Evolutionary conservation across 371 early-diverging fungal genomes (phyloP).

Genomic region (Mucor lusitanicus): DNA sequence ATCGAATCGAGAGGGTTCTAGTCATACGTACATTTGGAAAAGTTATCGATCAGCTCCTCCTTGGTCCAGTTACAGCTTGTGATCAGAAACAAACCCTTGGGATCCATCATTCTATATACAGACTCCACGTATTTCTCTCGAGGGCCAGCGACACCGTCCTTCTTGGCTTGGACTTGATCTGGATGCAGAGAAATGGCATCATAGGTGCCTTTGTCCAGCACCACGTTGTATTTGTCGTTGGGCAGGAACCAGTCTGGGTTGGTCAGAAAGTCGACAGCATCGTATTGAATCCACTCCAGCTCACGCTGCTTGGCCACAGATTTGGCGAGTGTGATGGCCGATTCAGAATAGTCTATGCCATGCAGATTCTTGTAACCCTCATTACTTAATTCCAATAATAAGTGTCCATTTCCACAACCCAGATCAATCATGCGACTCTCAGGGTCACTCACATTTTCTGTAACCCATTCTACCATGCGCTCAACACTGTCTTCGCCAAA

Average conservation of each 20-base stretch:
- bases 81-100: slow-evolving; percentile 68
- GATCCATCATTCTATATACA: slow-evolving; percentile 33
- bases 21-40: slow-evolving; percentile 54
- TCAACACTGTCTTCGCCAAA: slow-evolving; percentile 86
- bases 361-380: slow-evolving; percentile 70
- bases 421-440: slow-evolving; percentile 72
- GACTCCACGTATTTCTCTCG: slow-evolving; percentile 37
- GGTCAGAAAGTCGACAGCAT: slow-evolving; percentile 68
- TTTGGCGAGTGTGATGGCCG: slow-evolving; percentile 72
- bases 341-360: slow-evolving; percentile 86
- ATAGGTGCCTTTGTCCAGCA: slow-evolving; percentile 92
- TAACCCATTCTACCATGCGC: slow-evolving; percentile 85
- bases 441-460: slow-evolving; percentile 40
- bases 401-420: slow-evolving; percentile 93
- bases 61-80: slow-evolving; percentile 95
- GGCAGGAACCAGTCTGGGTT: slow-evolving; percentile 41
- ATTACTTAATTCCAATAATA: slow-evolving; percentile 73
- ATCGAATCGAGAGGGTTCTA: neutral
- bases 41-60: slow-evolving; percentile 73
- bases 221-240: slow-evolving; percentile 55
- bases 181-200: slow-evolving; percentile 87
- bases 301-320: slow-evolving; percentile 53
- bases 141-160: slow-evolving; percentile 35
- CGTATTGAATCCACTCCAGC: slow-evolving; percentile 46
- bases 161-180: slow-evolving; percentile 44